Evolutionary conservation across 2,329 filamentous ascomycete species (phyloP), one percentile per base, ranked within the genome.

Genomic region (Paraphoma sp.): DNA sequence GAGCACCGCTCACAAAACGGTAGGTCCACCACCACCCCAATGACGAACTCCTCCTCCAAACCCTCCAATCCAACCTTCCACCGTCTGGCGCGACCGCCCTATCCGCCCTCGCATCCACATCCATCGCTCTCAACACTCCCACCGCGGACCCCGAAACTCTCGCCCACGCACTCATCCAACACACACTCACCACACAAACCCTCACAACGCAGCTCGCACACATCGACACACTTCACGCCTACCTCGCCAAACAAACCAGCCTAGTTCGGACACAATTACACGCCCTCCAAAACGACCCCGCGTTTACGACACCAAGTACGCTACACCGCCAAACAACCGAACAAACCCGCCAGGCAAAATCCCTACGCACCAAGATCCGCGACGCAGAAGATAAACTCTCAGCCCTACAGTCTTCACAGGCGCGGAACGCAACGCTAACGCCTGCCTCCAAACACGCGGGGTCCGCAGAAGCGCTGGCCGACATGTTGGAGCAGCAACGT

Each of bases 271-370:
- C 61, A 9, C 72, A 75, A 31, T 68, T 78, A 33, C 52, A 59
- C 12, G 53, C 67, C n/a, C 57, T 79, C 1, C 64, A 69, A 49
- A 62, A 57, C 9, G 64, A 72, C 11, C 72, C 74, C 6, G 68
- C 69, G 0, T 80, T 81, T 62, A 56, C 71, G n/a, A 63, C 84
- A 14, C 83, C 85, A 0, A 23, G 76, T 86, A 0, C 69, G 85
- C 0, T 78, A 93, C 3, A 84, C 86, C 86, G 87, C 62, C 84
- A 89, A 62, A 94, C 92, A n/a, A 82, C 88, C 4, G 89, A 95
- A 48, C 86, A 90, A 76, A 87, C 88, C 62, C 87, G 90, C 52
- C 87, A 83, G 53, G 85, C 89, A 47, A 92, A 92, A 71, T 78
- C 85, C n/a, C 80, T 91, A 38, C 79, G 83, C 12, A 78, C 86